Evolutionary conservation across 2,329 filamentous ascomycete species (phyloP).

Genomic region (Scedosporium aurantiacum): DNA sequence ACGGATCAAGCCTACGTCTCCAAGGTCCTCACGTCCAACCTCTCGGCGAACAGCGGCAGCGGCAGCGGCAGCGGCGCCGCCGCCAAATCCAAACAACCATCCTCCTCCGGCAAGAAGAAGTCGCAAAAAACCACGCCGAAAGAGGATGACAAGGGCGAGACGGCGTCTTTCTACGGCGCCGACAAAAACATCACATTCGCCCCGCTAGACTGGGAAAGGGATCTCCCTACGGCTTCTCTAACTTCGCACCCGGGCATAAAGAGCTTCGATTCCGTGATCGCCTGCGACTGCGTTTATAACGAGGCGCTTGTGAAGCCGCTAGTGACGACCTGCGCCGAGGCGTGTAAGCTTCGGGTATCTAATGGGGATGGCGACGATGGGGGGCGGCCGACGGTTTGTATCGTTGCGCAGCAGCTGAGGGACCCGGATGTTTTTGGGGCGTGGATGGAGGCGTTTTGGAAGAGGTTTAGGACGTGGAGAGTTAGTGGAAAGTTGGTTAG

Average conservation of each 20-base stretch:
- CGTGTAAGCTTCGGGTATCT: constrained; percentile 49
- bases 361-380: constrained; percentile 8
- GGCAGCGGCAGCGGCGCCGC: constrained; percentile 11
- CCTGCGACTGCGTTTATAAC: constrained; percentile 95
- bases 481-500: constrained; percentile 54
- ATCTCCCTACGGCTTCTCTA: constrained; percentile 36
- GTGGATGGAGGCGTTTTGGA: constrained; percentile 62
- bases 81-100: too few species aligned
- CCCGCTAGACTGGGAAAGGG: constrained; percentile 74
- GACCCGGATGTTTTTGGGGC: constrained; percentile 73
- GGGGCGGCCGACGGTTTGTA: constrained; percentile 50
- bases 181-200: constrained; percentile 40
- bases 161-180: background rate
- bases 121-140: background rate
- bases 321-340: constrained; percentile 68
- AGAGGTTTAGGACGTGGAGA: constrained; percentile 63
- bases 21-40: constrained; percentile 64
- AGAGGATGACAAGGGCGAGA: background rate
- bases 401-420: constrained; percentile 83
- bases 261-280: constrained; percentile 63
- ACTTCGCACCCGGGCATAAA: constrained; percentile 21
- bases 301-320: constrained; percentile 72
- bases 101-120: too few species aligned
- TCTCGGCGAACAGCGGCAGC: constrained; percentile 46
- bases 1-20: constrained; percentile 85